phyloP scores from a whole-genome alignment of 352 stramenopile species.

The Globisporangium splendens region DNA sequence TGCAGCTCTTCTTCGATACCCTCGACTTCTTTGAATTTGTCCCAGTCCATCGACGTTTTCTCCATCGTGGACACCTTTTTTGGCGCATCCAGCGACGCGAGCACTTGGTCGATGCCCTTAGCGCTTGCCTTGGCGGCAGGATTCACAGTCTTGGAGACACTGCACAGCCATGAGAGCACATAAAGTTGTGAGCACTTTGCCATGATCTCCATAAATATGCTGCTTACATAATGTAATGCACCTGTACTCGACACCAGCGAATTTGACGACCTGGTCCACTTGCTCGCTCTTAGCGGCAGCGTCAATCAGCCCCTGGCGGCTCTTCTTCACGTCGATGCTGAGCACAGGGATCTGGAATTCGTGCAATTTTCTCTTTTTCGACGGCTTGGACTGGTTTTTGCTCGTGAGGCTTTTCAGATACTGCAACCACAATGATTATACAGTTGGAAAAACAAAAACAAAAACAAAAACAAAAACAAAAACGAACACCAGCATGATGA shows the following conservation, averaged over 20 bases:
- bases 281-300: constrained; percentile 22
- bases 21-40: constrained; percentile 92
- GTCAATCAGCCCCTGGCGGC: constrained; percentile 37
- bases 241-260: constrained; percentile 84
- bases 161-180: constrained; percentile 3
- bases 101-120: constrained; percentile 75
- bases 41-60: constrained; percentile 95
- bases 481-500: neutral
- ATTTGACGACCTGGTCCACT: constrained; percentile 74
- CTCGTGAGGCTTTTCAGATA: constrained; percentile 51
- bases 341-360: constrained; percentile 74
- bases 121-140: constrained; percentile 3
- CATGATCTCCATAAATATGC: neutral
- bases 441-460: neutral
- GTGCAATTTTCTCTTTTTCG: constrained; percentile 60
- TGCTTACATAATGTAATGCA: constrained; percentile 6
- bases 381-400: constrained; percentile 36
- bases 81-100: constrained; percentile 83
- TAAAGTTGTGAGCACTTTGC: neutral
- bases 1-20: constrained; percentile 91
- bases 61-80: constrained; percentile 94
- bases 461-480: neutral
- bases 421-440: constrained; percentile 14
- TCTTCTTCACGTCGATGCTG: constrained; percentile 60
- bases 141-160: constrained; percentile 19